Evolutionary conservation across 2,329 filamentous ascomycete species (phyloP), one percentile per base, ranked within the genome.

Genomic region (Epichloe hybrida): DNA sequence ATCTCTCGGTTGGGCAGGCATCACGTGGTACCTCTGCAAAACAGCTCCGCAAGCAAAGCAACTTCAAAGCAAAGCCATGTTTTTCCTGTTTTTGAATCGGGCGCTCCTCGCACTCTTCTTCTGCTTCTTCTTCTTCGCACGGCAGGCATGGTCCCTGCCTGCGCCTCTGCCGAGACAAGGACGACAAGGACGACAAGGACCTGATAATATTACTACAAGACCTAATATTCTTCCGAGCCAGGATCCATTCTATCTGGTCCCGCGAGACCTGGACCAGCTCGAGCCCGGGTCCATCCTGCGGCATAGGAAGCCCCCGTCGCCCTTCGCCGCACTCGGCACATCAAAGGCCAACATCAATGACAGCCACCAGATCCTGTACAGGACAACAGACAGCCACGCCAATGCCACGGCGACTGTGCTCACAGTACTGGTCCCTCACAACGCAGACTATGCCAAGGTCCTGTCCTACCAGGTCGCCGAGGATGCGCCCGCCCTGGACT

Each of bases 381-480:
- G 66, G 8, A 68, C 69, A 11, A 68, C 61, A 2, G 64, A 71
- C 53, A 63, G 58, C 37, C 57, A 59, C 12, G 61, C 61, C 20
- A 58, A 66, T 2, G 61, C 69, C 4, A 64, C 65, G 2, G 63
- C 61, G 2, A 64, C 70, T 0, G 64, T 70, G 0, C 60, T 68
- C 1, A 72, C 69, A 0, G 59, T 72, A 1, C 53, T 72, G 7
- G 50, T 70, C 4, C 68, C 69, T 4, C 53, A 61, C 34, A 61
- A 64, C 4, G 60, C 63, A 15, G 51, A 61, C 51, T 50, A 44
- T 17, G 47, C 31, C 38, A 61, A 56, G 45, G 41, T 74, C 0
- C 54, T 74, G 2, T 73, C 70, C 0, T 73, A 69, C 52, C 69
- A 73, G 52, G 59, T 69, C 1, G 64, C 70, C 0, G 64, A 69